Percentiles rank a stretch among this genome's conserved stretches.
Evolutionary conservation across 179 eudicot genomes (phyloP).

Genomic region (Spinacia oleracea): DNA sequence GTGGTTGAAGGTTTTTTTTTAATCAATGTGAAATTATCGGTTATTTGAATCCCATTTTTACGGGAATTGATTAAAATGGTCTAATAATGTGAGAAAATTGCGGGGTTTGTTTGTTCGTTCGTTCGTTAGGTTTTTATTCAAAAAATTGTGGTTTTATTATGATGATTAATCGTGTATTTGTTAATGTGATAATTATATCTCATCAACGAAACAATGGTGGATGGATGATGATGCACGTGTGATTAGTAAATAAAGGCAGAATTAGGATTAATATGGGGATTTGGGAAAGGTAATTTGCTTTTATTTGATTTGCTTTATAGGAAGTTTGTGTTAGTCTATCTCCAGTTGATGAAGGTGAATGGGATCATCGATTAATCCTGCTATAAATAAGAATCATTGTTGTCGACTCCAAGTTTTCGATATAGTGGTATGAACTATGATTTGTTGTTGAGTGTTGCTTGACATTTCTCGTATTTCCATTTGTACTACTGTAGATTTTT

Average conservation of each 20-base stretch:
- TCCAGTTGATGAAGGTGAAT: constrained; percentile 1
- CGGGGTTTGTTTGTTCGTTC: not conserved
- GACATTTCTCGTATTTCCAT: too few species aligned
- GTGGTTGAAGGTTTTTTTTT: constrained; percentile 17
- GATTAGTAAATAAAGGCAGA: constrained; percentile 4
- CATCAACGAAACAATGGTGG: constrained; percentile 7
- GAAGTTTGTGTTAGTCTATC: too few species aligned
- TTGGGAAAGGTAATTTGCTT: constrained; percentile 16
- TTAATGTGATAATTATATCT: constrained; percentile 5
- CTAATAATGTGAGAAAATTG: not conserved
- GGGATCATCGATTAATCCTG: constrained; percentile 7
- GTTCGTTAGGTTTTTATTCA: not conserved
- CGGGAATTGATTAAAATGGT: not conserved
- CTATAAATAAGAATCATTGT: not conserved
- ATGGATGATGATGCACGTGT: constrained; percentile 3
- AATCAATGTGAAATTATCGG: constrained; percentile 11
- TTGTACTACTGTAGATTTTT: too few species aligned
- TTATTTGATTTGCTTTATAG: constrained; percentile 6
- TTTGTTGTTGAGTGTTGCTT: not conserved
- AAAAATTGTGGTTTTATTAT: not conserved
- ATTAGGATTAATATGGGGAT: constrained; percentile 11
- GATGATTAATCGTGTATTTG: constrained; percentile 3
- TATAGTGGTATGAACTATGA: not conserved
- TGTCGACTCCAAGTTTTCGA: not conserved
- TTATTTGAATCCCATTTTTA: not conserved